A percentile compares a stretch with the other conserved stretches of the same genome.
phyloP scores from a whole-genome alignment of 2,329 filamentous ascomycete genomes.

The Gliomastix tumulicola region DNA sequence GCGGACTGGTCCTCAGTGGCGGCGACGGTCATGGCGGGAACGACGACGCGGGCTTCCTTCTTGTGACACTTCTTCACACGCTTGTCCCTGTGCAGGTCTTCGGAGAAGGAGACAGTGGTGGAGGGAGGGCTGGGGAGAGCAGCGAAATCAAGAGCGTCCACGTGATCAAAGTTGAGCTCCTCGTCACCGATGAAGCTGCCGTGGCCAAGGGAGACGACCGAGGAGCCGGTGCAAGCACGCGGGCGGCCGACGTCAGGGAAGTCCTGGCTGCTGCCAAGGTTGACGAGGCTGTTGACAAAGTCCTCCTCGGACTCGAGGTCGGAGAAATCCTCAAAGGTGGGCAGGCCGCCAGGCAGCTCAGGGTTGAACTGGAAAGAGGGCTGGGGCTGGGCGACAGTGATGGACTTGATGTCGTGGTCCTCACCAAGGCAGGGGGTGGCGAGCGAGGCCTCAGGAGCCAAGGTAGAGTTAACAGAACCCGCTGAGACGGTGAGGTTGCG shows the following conservation, averaged over 20 bases:
- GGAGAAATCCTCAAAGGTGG: conserved; percentile 77
- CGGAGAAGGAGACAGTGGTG: conserved; percentile 25
- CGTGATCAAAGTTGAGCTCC: conserved; percentile 70
- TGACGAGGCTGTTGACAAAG: conserved; percentile 64
- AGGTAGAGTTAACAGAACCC: conserved; percentile 37
- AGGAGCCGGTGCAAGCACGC: conserved; percentile 61
- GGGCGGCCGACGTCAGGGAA: conserved; percentile 62
- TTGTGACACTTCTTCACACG: conserved; percentile 46
- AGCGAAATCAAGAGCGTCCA: conserved; percentile 51
- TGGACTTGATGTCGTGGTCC: conserved; percentile 45
- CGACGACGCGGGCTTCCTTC: conserved; percentile 28
- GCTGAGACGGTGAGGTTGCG: conserved; percentile 73
- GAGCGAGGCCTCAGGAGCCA: conserved; percentile 58
- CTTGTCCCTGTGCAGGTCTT: conserved; percentile 48
- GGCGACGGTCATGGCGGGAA: conserved; percentile 35
- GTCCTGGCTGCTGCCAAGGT: conserved; percentile 39
- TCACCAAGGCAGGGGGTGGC: conserved; percentile 57
- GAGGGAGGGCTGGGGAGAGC: conserved; percentile 55
- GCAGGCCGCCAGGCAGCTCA: conserved; percentile 50
- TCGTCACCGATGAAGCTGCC: conserved; percentile 72
- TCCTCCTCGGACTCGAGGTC: conserved; percentile 90
- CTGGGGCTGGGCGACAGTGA: conserved; percentile 34
- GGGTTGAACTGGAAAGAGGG: conserved; percentile 44
- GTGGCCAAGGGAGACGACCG: conserved; percentile 61
- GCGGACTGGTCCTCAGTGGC: conserved; percentile 23